Base-by-base conservation (phyloP, 257 asterid genomes). In the Buddleja alternifolia region DNA sequence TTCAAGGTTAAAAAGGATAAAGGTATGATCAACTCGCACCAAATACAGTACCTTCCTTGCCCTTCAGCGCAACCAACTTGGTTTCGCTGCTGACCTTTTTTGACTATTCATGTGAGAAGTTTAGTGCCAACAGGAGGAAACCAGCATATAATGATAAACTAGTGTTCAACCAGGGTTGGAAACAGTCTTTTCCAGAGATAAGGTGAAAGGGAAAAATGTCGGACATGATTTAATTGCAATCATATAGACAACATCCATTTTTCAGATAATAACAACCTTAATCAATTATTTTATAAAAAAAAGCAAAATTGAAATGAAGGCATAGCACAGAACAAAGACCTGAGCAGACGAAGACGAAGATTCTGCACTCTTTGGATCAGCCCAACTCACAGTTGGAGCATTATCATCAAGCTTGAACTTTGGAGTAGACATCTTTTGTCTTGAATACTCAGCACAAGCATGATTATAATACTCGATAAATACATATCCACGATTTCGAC, bases 371-470 rank as follows among this genome's bases (percentile, higher is more conserved):
- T 83, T 88, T 40, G 97, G 93, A 80, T 90, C 97, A 55, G 99
- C 99, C 99, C 99, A 94, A 75, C n/a, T n/a, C n/a, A n/a, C n/a
- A n/a, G n/a, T n/a, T n/a, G n/a, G n/a, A n/a, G n/a, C n/a, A n/a
- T n/a, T 88, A 55, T 86, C 95, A 70, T 91, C 96, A 57, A 94
- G 95, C 78, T 91, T 91, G 78, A 94, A 94, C 10, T 88, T 71
- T 20, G 97, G 82, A 66, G 57, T 71, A 17, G 97, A 91, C 97
- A 94, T 94, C 76, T 83, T 85, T 76, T 86, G 84, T 65, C 97
- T 88, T 4, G 99, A 88, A 80, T 91, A 89, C 60, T 94, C 99
- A 15, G 99, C 99, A 83, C 99, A 94, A 52, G 96, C 97, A 80
- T 94, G 88, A 80, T 94, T 94, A 71, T 91, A 87, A 76, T 94